Conservation (phyloP, 225 moss, liverwort and hornwort genomes). For the Pseudoscleropodium purum region DNA sequence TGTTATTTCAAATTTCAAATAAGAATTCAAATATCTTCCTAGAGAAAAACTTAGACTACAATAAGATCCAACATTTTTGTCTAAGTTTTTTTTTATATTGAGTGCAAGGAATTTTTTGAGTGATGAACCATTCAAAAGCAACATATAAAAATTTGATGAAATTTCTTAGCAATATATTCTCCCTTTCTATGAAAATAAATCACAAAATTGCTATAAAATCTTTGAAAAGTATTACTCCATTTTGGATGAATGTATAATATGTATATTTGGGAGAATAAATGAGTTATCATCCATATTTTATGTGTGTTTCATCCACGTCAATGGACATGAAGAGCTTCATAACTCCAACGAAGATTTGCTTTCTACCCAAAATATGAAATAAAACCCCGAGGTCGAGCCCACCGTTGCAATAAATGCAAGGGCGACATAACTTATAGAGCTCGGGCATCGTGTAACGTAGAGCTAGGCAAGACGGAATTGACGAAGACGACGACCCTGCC, state of each 20-base stretch:
- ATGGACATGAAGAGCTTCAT: not conserved
- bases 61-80: not conserved
- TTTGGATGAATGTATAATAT: not conserved
- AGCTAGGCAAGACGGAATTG: not conserved
- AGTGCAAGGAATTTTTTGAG: not conserved
- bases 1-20: not conserved
- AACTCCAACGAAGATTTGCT: not conserved
- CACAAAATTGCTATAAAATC: not conserved
- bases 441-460: not conserved
- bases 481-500: not conserved
- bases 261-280: not conserved
- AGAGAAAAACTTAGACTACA: accelerated
- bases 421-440: not conserved
- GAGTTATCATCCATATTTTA: not conserved
- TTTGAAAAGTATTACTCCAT: not conserved
- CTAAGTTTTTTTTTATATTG: not conserved
- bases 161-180: not conserved
- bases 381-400: not conserved
- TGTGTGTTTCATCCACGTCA: not conserved
- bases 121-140: not conserved
- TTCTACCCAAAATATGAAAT: not conserved
- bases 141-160: too few relatives aligned
- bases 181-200: not conserved
- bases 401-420: not conserved
- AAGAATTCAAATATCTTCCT: not conserved